phyloP scores from a whole-genome alignment of 352 stramenopile species.

The Pseudoperonospora humuli region DNA sequence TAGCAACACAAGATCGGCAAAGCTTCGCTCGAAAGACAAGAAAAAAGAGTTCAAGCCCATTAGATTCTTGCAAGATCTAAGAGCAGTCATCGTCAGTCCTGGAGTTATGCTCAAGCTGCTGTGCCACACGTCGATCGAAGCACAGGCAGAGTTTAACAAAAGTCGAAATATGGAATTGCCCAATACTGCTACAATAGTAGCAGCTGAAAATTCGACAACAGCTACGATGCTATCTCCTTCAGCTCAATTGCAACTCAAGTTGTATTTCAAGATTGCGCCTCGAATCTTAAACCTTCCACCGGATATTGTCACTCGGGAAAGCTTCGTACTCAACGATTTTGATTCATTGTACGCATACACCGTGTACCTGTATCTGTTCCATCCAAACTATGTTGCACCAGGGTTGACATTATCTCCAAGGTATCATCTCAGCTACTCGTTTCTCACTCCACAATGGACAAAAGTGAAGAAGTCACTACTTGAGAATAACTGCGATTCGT shows the following conservation, averaged over 20 bases:
- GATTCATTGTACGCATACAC: conserved; percentile 61
- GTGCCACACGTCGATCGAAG: conserved; percentile 46
- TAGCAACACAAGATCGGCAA: conserved; percentile 4
- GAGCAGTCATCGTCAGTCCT: conserved; percentile 40
- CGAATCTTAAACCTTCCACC: conserved; percentile 43
- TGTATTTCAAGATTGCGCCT: conserved; percentile 64
- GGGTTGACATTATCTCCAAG: conserved; percentile 34
- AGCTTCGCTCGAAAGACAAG: conserved; percentile 48
- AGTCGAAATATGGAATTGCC: conserved; percentile 34
- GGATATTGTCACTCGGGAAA: conserved; percentile 56
- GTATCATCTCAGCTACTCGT: conserved; percentile 51
- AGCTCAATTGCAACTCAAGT: conserved; percentile 53
- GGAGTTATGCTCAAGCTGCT: conserved; percentile 69
- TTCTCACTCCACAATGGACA: conserved; percentile 53
- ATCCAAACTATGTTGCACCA: conserved; percentile 52
- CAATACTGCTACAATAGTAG: conserved; percentile 15
- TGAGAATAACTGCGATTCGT: conserved; percentile 52
- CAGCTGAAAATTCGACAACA: conserved; percentile 46
- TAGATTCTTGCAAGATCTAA: conserved; percentile 56
- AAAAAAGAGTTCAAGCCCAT: conserved; percentile 59
- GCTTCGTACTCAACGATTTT: conserved; percentile 68
- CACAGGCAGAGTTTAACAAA: conserved; percentile 42
- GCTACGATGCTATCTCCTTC: conserved; percentile 43
- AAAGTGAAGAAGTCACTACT: conserved; percentile 53
- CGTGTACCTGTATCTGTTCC: conserved; percentile 53